A percentile compares a stretch with the other conserved stretches of the same genome.
Evolutionary conservation across 805 yeast genomes (phyloP).

Genomic region (Yamadazyma scolyti): DNA sequence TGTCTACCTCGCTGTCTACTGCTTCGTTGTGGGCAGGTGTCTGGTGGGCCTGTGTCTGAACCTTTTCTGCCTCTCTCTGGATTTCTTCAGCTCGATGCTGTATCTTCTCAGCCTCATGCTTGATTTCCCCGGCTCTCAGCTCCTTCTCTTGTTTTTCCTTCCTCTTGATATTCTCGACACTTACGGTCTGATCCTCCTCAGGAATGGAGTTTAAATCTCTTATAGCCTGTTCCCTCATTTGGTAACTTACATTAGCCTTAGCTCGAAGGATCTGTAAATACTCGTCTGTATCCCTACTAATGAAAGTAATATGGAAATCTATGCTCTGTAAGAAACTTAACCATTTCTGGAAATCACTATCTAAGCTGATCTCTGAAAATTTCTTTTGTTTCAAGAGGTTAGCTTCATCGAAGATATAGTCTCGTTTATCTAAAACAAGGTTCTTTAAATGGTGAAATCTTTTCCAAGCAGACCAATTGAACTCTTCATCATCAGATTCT

Average conservation of each 20-base stretch:
- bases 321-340: constrained; percentile 35
- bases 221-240: constrained; percentile 29
- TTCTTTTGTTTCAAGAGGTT: constrained; percentile 14
- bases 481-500: constrained; percentile 14
- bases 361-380: constrained; percentile 17
- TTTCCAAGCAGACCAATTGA: constrained; percentile 55
- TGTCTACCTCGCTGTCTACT: constrained; percentile 1
- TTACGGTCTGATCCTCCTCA: constrained; percentile 15
- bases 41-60: no score
- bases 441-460: constrained; percentile 56
- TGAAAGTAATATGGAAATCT: constrained; percentile 43
- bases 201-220: constrained; percentile 7
- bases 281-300: constrained; percentile 59
- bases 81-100: no score
- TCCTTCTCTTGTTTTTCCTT: constrained; percentile 71
- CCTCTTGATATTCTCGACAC: constrained; percentile 30
- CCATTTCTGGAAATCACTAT: constrained; percentile 34
- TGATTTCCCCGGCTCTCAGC: no score
- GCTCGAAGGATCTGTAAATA: constrained; percentile 45
- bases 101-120: no score
- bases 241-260: constrained; percentile 41
- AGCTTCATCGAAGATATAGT: constrained; percentile 35
- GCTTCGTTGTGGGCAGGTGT: no score
- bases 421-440: constrained; percentile 52
- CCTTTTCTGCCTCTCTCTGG: no score